phyloP scores from a whole-genome alignment of 768 basidiomycete genomes.

The Leccinellum albellum region DNA sequence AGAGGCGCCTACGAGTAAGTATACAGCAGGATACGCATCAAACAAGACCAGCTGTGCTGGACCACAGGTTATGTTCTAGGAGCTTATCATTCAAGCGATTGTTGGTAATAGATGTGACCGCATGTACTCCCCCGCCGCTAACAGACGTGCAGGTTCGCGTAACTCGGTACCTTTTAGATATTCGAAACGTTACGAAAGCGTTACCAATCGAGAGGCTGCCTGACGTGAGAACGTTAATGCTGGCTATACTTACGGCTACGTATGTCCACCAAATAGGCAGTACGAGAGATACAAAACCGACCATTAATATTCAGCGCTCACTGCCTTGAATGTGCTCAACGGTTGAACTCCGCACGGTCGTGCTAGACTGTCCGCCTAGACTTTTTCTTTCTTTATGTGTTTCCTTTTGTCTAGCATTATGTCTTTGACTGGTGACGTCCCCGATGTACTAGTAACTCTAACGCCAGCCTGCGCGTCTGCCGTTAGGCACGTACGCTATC shows the following conservation, averaged over 20 bases:
- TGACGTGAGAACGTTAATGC: conserved; percentile 3
- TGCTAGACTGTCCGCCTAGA: not conserved
- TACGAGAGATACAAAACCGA: not conserved
- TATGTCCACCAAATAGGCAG: not conserved
- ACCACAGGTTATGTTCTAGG: not conserved
- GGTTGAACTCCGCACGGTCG: not conserved
- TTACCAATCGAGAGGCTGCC: not conserved
- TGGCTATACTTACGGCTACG: not conserved
- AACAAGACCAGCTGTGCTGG: not conserved
- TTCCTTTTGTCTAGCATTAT: not conserved
- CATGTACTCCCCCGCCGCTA: too few species aligned
- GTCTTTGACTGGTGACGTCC: not conserved
- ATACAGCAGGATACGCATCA: not conserved
- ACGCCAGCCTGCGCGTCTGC: not conserved
- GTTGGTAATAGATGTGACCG: not conserved
- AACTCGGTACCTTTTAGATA: not conserved
- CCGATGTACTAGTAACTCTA: not conserved
- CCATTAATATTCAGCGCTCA: not conserved
- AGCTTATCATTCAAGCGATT: not conserved
- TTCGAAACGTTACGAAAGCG: not conserved
- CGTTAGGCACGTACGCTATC: conserved; percentile 8
- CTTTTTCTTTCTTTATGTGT: not conserved
- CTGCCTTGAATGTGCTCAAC: not conserved
- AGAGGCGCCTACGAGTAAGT: too few species aligned
- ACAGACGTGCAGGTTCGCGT: not conserved